Conservation (phyloP, 768 basidiomycete species). For the Boletales sp. region DNA sequence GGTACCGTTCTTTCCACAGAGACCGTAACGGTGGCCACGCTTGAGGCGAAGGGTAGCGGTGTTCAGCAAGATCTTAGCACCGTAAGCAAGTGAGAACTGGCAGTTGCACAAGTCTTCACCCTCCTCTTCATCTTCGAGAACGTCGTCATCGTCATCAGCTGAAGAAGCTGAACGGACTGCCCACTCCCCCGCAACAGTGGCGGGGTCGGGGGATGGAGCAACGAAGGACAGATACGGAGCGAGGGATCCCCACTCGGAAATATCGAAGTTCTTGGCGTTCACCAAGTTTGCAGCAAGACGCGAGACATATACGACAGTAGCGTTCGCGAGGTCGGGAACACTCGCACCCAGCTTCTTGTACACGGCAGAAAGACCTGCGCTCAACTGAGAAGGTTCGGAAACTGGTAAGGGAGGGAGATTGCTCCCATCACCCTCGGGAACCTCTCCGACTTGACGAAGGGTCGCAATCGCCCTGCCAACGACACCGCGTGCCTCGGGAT, state of each 20-base stretch:
- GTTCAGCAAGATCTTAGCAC: constrained; percentile 98
- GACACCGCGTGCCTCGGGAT: constrained; percentile 95
- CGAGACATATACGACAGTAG: constrained; percentile 65
- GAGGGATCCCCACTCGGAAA: constrained; percentile 81
- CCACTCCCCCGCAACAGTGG: constrained; percentile 75
- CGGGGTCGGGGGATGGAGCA: constrained; percentile 59
- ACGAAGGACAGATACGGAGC: constrained; percentile 72
- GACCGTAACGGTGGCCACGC: constrained; percentile 98
- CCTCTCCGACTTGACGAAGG: constrained; percentile 91
- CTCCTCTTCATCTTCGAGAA: constrained; percentile 88
- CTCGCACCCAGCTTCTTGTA: constrained; percentile 81
- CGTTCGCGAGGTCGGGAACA: constrained; percentile 54
- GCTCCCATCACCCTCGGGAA: constrained; percentile 83
- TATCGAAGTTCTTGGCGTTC: constrained; percentile 89
- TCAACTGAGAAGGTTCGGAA: constrained; percentile 65
- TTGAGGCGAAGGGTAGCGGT: constrained; percentile 95
- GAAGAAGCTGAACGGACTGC: constrained; percentile 86
- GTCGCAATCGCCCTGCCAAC: constrained; percentile 90
- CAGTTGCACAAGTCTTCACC: constrained; percentile 99
- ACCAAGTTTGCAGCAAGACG: constrained; percentile 82
- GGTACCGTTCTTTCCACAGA: constrained; percentile 98
- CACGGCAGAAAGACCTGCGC: constrained; percentile 62
- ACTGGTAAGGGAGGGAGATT: constrained; percentile 83
- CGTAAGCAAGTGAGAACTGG: constrained; percentile 97
- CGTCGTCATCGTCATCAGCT: constrained; percentile 63